Evolutionary conservation across 2,329 filamentous ascomycete genomes (phyloP).

Genomic region (Ascocoryne sarcoides): DNA sequence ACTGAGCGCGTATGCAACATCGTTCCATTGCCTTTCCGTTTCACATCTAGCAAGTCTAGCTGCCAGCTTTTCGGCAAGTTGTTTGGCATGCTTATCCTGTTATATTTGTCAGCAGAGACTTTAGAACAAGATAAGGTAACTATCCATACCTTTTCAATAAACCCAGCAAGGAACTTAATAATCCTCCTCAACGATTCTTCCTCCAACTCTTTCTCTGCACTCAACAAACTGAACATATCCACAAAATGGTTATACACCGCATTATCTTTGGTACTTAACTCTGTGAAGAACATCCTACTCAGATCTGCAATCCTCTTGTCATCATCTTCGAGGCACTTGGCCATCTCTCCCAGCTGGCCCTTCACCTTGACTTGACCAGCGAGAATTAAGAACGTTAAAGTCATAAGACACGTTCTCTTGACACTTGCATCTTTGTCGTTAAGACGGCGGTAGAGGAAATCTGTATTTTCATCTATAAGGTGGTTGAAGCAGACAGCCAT

Average conservation of each 20-base stretch:
- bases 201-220: constrained; percentile 68
- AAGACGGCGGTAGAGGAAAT: constrained; percentile 89
- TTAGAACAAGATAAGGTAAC: background rate
- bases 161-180: constrained; percentile 85
- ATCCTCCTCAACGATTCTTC: constrained; percentile 83
- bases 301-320: constrained; percentile 91
- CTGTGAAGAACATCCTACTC: constrained; percentile 96
- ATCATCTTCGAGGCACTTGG: constrained; percentile 94
- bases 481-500: constrained; percentile 99
- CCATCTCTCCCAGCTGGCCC: constrained; percentile 97
- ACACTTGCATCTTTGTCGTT: constrained; percentile 84
- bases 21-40: constrained; percentile 92
- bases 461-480: constrained; percentile 96
- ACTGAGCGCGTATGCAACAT: constrained; percentile 86
- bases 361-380: constrained; percentile 99
- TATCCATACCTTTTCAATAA: constrained; percentile 82
- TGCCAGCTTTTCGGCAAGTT: constrained; percentile 86
- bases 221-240: constrained; percentile 93
- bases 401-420: constrained; percentile 97
- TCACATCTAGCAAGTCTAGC: constrained; percentile 79
- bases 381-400: constrained; percentile 90
- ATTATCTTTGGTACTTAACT: constrained; percentile 96
- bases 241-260: constrained; percentile 99
- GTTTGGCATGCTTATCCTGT: constrained; percentile 96
- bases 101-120: constrained; percentile 1